Conservation (phyloP, 768 basidiomycete species). For the Tulasnella sp. region DNA sequence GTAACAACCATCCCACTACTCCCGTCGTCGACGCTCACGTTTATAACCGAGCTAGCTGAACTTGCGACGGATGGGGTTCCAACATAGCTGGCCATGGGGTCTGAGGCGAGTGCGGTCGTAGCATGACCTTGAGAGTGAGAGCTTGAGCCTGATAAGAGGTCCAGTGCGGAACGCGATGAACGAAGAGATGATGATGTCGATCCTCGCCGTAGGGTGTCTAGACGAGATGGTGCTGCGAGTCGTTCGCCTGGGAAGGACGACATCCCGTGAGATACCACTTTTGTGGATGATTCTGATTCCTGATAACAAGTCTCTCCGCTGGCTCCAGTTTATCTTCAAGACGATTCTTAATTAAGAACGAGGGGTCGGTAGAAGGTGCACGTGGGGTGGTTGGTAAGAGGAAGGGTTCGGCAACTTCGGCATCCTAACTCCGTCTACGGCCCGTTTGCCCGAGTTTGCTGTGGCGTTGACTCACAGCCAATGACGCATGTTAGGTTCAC, state of each 20-base stretch:
- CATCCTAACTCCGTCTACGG: not conserved
- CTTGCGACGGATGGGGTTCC: conserved; percentile 6
- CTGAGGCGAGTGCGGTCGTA: not conserved
- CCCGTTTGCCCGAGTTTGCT: not conserved
- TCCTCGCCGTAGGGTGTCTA: not conserved
- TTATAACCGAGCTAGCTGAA: not conserved
- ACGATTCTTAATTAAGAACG: not conserved
- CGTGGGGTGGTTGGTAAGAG: not conserved
- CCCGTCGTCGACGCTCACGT: not conserved
- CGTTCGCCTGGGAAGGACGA: conserved; percentile 14
- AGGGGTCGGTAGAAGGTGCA: not conserved
- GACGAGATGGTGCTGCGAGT: not conserved
- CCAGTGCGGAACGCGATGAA: not conserved
- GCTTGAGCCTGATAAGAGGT: not conserved
- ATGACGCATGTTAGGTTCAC: not conserved
- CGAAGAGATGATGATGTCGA: conserved; percentile 3
- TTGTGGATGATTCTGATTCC: not conserved
- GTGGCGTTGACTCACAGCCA: conserved; percentile 13
- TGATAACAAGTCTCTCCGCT: not conserved
- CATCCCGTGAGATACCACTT: not conserved
- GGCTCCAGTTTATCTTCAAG: not conserved
- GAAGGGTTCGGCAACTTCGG: conserved; percentile 19
- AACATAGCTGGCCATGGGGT: not conserved
- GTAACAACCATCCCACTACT: conserved; percentile 8
- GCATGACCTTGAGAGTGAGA: conserved; percentile 7